Evolutionary conservation across 2,329 filamentous ascomycete species (phyloP).

Genomic region (Bisporella sp.): DNA sequence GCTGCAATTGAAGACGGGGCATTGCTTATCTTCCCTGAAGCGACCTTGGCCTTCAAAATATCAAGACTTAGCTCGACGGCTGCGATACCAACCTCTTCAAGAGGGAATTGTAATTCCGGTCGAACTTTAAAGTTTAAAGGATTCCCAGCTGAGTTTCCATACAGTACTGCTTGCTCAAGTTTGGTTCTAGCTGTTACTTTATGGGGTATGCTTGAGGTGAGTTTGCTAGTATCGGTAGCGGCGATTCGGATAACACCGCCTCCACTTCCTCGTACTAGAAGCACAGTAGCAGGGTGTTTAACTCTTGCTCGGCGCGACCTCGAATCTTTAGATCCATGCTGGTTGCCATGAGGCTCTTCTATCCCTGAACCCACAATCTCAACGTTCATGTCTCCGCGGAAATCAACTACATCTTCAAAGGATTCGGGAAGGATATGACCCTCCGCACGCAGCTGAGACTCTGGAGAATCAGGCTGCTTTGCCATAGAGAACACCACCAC

Average conservation of each 20-base stretch:
- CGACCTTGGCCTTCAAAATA: constrained; percentile 66
- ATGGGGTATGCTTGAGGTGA: constrained; percentile 50
- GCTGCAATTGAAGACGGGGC: constrained; percentile 72
- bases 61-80: constrained; percentile 74
- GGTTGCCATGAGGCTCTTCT: constrained; percentile 45
- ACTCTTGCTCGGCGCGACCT: constrained; percentile 46
- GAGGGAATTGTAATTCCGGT: constrained; percentile 57
- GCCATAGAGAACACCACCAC: constrained; percentile 71
- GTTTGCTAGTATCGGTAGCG: constrained; percentile 51
- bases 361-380: constrained; percentile 58
- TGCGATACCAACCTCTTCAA: constrained; percentile 66
- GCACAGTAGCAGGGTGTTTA: constrained; percentile 55
- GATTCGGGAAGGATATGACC: constrained; percentile 55
- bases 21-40: constrained; percentile 63
- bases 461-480: constrained; percentile 60
- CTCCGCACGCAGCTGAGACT: constrained; percentile 66
- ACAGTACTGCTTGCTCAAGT: constrained; percentile 92
- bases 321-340: constrained; percentile 36
- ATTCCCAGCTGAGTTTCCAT: constrained; percentile 72
- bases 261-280: constrained; percentile 48
- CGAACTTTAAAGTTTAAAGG: constrained; percentile 78
- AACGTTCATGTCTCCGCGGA: constrained; percentile 58
- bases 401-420: constrained; percentile 83
- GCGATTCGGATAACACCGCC: constrained; percentile 54
- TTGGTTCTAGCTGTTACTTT: constrained; percentile 77